A percentile compares a stretch with the other conserved stretches of the same genome.
Conservation (phyloP, 2,329 filamentous ascomycete genomes). For the Scedosporium aurantiacum region DNA sequence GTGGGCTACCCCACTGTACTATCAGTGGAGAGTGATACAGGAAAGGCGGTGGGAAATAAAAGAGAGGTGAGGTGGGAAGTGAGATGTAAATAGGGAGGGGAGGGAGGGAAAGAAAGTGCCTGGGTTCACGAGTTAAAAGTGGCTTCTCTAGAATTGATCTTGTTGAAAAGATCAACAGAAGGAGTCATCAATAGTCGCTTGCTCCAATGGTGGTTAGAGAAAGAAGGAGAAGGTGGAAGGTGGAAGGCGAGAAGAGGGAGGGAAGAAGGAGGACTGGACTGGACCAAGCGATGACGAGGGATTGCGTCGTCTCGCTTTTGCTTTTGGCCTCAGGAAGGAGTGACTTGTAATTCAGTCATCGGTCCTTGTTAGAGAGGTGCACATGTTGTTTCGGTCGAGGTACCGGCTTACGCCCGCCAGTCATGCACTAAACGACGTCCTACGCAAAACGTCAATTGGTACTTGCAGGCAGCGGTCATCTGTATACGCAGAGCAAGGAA, state of each 20-base stretch:
- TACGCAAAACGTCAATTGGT: no score
- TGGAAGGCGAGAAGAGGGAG: not conserved
- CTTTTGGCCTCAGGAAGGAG: slow-evolving; percentile 6
- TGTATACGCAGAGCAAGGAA: no score
- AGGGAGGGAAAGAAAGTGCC: not conserved
- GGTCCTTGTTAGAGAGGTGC: no score
- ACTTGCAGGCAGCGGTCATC: no score
- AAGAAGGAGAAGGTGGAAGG: not conserved
- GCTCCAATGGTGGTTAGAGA: not conserved
- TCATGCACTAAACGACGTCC: no score
- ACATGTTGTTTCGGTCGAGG: no score
- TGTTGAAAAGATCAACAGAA: not conserved
- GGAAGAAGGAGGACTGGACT: not conserved
- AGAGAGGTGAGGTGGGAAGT: not conserved
- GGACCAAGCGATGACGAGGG: slow-evolving; percentile 5
- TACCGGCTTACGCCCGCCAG: no score
- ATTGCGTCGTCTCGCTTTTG: slow-evolving; percentile 7
- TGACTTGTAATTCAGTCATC: not conserved
- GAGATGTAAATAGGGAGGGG: not conserved
- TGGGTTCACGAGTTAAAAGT: not conserved
- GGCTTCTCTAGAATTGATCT: not conserved
- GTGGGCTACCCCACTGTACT: not conserved
- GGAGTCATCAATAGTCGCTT: not conserved
- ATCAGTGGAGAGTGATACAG: not conserved
- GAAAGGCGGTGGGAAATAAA: not conserved